Conservation (phyloP, 805 yeast species). For the Debaryomyces castellii region DNA sequence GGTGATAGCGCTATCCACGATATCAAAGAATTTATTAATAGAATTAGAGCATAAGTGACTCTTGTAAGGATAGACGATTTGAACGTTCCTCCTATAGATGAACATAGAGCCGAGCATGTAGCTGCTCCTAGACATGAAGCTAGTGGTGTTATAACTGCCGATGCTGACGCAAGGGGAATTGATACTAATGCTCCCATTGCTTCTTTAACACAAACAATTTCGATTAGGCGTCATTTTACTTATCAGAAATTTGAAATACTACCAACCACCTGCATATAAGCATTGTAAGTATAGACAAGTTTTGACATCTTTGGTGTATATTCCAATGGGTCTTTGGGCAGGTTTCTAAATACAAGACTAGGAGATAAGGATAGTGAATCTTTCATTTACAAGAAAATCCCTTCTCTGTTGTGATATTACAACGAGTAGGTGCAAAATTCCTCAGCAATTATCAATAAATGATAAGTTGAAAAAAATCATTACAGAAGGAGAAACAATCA, state of each 20-base stretch:
- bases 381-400: too few relatives aligned
- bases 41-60: constrained; percentile 76
- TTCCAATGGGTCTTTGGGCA: too few relatives aligned
- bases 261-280: too few relatives aligned
- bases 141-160: constrained; percentile 30
- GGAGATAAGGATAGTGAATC: too few relatives aligned
- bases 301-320: too few relatives aligned
- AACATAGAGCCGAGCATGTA: constrained; percentile 60
- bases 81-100: constrained; percentile 55
- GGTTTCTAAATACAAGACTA: too few relatives aligned
- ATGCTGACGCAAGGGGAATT: constrained; percentile 62
- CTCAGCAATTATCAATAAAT: too few relatives aligned
- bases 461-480: too few relatives aligned
- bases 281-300: too few relatives aligned
- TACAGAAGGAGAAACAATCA: too few relatives aligned
- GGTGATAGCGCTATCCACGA: constrained; percentile 94
- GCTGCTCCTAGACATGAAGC: constrained; percentile 85
- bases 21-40: constrained; percentile 72
- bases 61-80: constrained; percentile 82
- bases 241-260: not conserved
- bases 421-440: too few relatives aligned
- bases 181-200: constrained; percentile 70
- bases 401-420: too few relatives aligned
- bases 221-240: not conserved
- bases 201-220: not conserved